Base-by-base conservation (phyloP, 768 basidiomycete species). In the Amanita phalloides region DNA sequence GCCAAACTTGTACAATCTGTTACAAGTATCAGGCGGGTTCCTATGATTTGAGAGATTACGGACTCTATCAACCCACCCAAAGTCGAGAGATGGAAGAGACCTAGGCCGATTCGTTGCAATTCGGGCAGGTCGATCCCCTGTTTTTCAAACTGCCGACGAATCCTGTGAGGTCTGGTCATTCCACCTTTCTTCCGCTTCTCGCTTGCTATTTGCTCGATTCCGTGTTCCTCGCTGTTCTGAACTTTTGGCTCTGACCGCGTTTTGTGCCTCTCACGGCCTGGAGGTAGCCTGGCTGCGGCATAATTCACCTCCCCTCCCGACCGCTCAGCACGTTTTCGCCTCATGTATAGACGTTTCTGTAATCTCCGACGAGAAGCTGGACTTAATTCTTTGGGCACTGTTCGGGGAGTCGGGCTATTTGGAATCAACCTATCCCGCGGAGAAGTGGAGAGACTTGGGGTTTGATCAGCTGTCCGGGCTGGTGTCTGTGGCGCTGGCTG, bases 341-440 rank as follows among this genome's bases (percentile, higher is more conserved):
- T 79, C 86, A 88, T 88, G 56, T 84, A 77, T 5, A 88, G 66
- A 36, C 84, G 72, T 53, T 86, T 86, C 53, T 67, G 66, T 21
- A 77, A 55, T n/a, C 75, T 78, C 32, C 80, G 75, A 6, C 79
- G 79, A 7, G 75, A 70, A 1, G 57, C 58, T 1, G 81, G 79
- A 17, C 72, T 76, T 32, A 53, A 36, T 32, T 4, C 33, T 20
- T 26, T 30, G 32, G 42, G 28, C 2, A 20, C 26, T 25, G 33
- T 9, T 39, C 44, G 30, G 8, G 48, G 37, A 21, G 38, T 8
- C 10, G n/a, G 37, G n/a, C 26, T 30, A 51, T 49, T 35, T 39
- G 38, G 37, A 11, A 26, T 20, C 20, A 10, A 36, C 6, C 7
- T 35, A 36, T 28, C 26, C 48, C 38, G 48, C 38, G 48, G 48